These are phyloP conservation scores for Pseudogymnoascus destructans DNA, from an alignment of 2,329 filamentous ascomycete genomes.

Conservation along the genomic window DNA sequence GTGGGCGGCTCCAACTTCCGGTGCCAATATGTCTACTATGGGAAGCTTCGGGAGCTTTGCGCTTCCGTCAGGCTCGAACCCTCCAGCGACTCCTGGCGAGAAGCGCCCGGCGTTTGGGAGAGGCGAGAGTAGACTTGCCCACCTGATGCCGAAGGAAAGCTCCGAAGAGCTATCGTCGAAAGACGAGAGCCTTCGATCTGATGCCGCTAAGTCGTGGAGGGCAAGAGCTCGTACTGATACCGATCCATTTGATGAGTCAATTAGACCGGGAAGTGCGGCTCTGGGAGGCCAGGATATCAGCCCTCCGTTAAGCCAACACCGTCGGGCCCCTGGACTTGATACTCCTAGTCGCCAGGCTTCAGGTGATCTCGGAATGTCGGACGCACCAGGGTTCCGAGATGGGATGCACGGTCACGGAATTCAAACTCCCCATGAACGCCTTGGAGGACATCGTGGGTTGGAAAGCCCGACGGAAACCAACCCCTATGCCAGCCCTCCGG, in stretches of 20 bases:
- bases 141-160: slow-evolving; percentile 67
- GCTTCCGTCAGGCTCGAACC: slow-evolving; percentile 39
- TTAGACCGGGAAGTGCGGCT: slow-evolving; percentile 54
- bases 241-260: slow-evolving; percentile 58
- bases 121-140: slow-evolving; percentile 74
- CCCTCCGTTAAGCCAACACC: slow-evolving; percentile 32
- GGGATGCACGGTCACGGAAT: slow-evolving; percentile 44
- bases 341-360: slow-evolving; percentile 31
- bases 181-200: slow-evolving; percentile 26
- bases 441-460: slow-evolving; percentile 39
- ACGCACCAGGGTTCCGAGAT: slow-evolving; percentile 44
- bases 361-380: slow-evolving; percentile 50
- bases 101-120: slow-evolving; percentile 59
- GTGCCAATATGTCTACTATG: slow-evolving; percentile 57
- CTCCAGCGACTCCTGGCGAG: slow-evolving; percentile 46
- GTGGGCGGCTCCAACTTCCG: slow-evolving; percentile 33
- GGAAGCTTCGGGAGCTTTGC: slow-evolving; percentile 87
- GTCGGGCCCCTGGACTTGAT: slow-evolving; percentile 31
- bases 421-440: slow-evolving; percentile 29
- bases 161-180: slow-evolving; percentile 44
- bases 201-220: slow-evolving; percentile 43
- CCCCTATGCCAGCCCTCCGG: slow-evolving; percentile 82
- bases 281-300: slow-evolving; percentile 64
- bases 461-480: slow-evolving; percentile 92
- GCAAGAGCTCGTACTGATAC: slow-evolving; percentile 55